Percentiles rank a stretch among this genome's conserved stretches.
These are phyloP conservation scores for Yamadazyma philogaea DNA, from an alignment of 805 yeast species.

Conservation along the genomic window DNA sequence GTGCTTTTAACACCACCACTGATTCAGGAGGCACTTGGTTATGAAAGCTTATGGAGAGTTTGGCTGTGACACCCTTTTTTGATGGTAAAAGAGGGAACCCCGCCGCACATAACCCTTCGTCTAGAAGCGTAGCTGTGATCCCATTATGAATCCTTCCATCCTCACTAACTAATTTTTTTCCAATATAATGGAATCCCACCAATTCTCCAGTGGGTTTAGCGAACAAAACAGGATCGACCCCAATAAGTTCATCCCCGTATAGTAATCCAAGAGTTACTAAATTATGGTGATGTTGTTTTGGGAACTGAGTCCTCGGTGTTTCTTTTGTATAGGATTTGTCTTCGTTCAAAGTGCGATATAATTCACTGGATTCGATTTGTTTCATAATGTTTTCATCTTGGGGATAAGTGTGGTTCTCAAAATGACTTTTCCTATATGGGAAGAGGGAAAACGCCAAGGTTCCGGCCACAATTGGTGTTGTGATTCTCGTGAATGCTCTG, in stretches of 20 bases:
- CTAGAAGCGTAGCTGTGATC: slow-evolving; percentile 70
- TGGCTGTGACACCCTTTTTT: slow-evolving; percentile 86
- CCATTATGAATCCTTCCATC: slow-evolving; percentile 83
- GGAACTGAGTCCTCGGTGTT: slow-evolving; percentile 33
- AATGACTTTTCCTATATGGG: slow-evolving; percentile 26
- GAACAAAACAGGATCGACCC: slow-evolving; percentile 74
- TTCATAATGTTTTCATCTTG: slow-evolving; percentile 20
- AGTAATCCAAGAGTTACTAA: slow-evolving; percentile 73
- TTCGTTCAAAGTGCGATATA: slow-evolving; percentile 18
- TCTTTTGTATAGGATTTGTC: slow-evolving; percentile 14
- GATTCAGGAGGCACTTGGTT: slow-evolving; percentile 61
- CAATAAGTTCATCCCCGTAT: slow-evolving; percentile 63
- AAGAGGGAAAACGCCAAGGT: slow-evolving; percentile 27
- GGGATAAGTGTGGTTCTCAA: slow-evolving; percentile 13
- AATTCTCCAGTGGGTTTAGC: slow-evolving; percentile 51
- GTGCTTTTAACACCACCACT: slow-evolving; percentile 64
- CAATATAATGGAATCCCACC: slow-evolving; percentile 68
- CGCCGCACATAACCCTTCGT: slow-evolving; percentile 80
- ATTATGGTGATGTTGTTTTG: slow-evolving; percentile 55
- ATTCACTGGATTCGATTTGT: slow-evolving; percentile 18
- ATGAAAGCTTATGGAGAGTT: slow-evolving; percentile 60
- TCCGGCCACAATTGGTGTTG: slow-evolving; percentile 30
- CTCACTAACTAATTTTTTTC: slow-evolving; percentile 59
- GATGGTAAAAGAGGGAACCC: slow-evolving; percentile 83
- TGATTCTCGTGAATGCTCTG: slow-evolving; percentile 23